Conservation (phyloP, 768 basidiomycete species). For the Hygrocybe coccinea region DNA sequence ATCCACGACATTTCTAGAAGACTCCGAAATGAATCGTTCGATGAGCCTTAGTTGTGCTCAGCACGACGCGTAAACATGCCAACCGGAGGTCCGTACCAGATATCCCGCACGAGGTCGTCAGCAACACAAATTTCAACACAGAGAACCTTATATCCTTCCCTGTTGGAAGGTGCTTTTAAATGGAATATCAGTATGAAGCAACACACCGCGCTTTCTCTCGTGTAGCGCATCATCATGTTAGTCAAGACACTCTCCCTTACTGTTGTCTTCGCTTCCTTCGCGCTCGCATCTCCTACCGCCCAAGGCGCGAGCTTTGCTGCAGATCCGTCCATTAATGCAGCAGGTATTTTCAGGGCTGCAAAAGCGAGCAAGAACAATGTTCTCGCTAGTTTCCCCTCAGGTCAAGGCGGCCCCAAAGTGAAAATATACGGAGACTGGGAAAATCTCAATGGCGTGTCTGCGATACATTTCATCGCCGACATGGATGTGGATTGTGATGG, state of each 20-base stretch:
- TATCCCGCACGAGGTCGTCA: too few species aligned
- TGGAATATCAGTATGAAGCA: too few species aligned
- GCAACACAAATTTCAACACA: too few species aligned
- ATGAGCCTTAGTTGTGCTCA: too few species aligned
- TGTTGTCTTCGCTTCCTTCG: neutral
- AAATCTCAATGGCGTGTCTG: slow-evolving; percentile 13
- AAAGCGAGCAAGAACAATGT: slow-evolving; percentile 7
- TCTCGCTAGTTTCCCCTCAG: slow-evolving; percentile 14
- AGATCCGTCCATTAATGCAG: slow-evolving; percentile 17
- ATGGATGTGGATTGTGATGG: slow-evolving; percentile 28
- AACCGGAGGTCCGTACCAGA: too few species aligned
- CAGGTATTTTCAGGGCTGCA: slow-evolving; percentile 18
- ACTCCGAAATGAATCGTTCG: too few species aligned
- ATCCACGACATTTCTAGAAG: too few species aligned
- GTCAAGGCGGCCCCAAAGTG: slow-evolving; percentile 4
- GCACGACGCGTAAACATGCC: too few species aligned
- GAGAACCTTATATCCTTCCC: too few species aligned
- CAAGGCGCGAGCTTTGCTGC: slow-evolving; percentile 15
- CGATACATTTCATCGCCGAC: slow-evolving; percentile 22
- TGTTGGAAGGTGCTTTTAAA: too few species aligned
- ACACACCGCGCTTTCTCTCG: too few species aligned
- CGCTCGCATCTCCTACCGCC: neutral
- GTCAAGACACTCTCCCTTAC: neutral
- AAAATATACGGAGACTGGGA: slow-evolving; percentile 20
- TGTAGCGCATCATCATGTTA: too few species aligned